Conservation (phyloP, 1,139 yeast species). For the Blastobotrys raffinosifermentans region DNA sequence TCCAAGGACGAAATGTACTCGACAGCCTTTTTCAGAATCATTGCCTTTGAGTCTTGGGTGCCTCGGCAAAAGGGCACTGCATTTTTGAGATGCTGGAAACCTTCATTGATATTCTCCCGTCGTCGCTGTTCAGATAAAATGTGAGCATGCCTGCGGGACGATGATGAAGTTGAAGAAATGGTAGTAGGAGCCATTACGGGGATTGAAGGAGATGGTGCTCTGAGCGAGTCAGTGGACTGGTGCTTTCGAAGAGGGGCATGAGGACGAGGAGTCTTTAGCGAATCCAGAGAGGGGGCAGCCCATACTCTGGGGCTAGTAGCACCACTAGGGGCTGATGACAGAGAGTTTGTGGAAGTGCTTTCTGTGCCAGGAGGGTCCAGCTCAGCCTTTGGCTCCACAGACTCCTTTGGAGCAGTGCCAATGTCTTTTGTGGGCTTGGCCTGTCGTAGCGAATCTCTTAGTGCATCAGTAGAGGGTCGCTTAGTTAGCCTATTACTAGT, state of each 20-base stretch:
- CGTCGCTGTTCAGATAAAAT: conserved; percentile 42
- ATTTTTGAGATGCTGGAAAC: conserved; percentile 36
- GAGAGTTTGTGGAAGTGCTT: too few species aligned
- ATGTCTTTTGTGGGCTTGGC: not conserved
- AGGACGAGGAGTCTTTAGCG: conserved; percentile 1
- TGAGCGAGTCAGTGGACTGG: conserved; percentile 48
- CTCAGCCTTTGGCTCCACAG: too few species aligned
- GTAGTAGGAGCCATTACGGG: conserved; percentile 30
- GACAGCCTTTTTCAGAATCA: conserved; percentile 37
- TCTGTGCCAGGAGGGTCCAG: too few species aligned
- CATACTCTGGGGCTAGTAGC: too few species aligned
- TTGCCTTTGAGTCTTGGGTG: conserved; percentile 42
- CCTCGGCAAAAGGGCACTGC: conserved; percentile 39
- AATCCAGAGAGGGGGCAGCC: not conserved
- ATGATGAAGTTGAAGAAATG: conserved; percentile 21
- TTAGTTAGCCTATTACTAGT: too few species aligned
- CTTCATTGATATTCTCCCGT: conserved; percentile 42
- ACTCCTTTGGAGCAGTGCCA: not conserved
- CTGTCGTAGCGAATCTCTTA: not conserved
- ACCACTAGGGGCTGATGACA: too few species aligned
- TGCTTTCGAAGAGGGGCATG: conserved; percentile 26
- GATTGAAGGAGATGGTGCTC: conserved; percentile 28
- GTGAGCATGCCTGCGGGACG: conserved; percentile 34
- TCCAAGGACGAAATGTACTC: conserved; percentile 38
- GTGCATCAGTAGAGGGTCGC: conserved; percentile 1